Evolutionary conservation across 108 stramenopile genomes (phyloP), one percentile per base, ranked within the genome.

Genomic region (Hondaea fermentalgiana): DNA sequence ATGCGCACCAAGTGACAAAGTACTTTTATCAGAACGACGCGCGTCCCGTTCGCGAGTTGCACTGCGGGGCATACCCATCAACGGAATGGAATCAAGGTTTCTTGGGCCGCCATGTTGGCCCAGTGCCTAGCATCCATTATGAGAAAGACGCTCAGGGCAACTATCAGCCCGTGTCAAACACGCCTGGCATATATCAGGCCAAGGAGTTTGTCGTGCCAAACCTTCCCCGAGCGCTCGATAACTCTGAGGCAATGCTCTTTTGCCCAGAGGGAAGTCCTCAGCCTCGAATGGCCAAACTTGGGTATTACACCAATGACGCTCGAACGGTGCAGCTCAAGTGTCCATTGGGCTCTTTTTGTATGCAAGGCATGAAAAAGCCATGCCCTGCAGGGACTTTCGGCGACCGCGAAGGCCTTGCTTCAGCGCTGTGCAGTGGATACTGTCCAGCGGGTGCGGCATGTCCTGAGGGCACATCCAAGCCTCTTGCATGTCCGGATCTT

Each of bases 351-450:
- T 51, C 88, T n/a, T 91, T 91, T 72, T 91, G 91, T 53, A 43
- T n/a, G 21, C 88, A 59, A 19, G 91, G 89, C 21, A 5, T 89
- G 3, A 87, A 72, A 23, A 4, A 10, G 19, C 87, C 19, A 10
- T 91, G 91, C 87, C 91, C 91, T 10, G 35, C 87, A 12, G 91
- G 91, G 2, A 91, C 87, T 6, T 89, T 44, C 14, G 91, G 91
- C 17, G 25, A 29, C 89, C 47, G 43, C 19, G 42, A 21, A 45
- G 91, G 91, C 23, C 88, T 91, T 44, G 28, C 42, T 0, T 45
- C 87, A 16, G 6, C 72, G 35, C 72, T 45, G 10, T 91, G 91
- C 60, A 76, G 88, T 6, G 91, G 91, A 4, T 45, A 72, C 44
- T 91, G 91, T 49, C 91, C 91, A 14, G 21, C 90, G 2, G 91